Base-by-base conservation (phyloP, 176 grass and related monocot genomes). In the Oryza glaberrima region DNA sequence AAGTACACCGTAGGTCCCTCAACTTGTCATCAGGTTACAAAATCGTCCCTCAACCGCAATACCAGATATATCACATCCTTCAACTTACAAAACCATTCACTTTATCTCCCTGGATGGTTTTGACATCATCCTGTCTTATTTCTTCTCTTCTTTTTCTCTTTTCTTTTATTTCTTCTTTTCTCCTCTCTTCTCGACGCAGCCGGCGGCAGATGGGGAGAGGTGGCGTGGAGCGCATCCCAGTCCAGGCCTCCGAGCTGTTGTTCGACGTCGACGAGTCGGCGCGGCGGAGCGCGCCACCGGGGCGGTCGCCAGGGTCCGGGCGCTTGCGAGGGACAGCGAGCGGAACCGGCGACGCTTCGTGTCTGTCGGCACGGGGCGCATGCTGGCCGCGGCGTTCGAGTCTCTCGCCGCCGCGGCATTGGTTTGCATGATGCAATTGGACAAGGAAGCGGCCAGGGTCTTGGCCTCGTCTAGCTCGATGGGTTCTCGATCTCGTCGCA, bases 151-250 rank as follows among this genome's bases (percentile, higher is more conserved):
- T 26, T 30, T 2, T 30, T 1, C 28, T 30, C 28, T 30, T 30
- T 30, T 30, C 28, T 30, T 30, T 30, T 30, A 30, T 30, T 30
- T 30, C 28, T 30, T 30, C 28, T 30, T 2, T 30, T 30, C 1
- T 30, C 28, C 28, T 30, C 28, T 30, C 28, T 30, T 30, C 28
- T 30, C 28, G 28, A 30, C 1, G 28, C 28, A 30, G 1, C 28
- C 28, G 28, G 28, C 28, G 28, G 28, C 28, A 30, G 28, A 30
- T 30, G 28, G 28, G 28, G 28, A 30, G 28, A 30, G 28, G 63
- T 32, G 95, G 95, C n/a, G 72, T 98, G n/a, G 93, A 98, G 82
- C 87, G 95, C 11, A 98, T 98, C 34, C 95, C 92, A 44, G 80
- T 75, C 20, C 93, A 93, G 67, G 89, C 81, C 0, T 86, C 84